Evolutionary conservation across 2,329 filamentous ascomycete species (phyloP).

Genomic region (Epichloe sp.): DNA sequence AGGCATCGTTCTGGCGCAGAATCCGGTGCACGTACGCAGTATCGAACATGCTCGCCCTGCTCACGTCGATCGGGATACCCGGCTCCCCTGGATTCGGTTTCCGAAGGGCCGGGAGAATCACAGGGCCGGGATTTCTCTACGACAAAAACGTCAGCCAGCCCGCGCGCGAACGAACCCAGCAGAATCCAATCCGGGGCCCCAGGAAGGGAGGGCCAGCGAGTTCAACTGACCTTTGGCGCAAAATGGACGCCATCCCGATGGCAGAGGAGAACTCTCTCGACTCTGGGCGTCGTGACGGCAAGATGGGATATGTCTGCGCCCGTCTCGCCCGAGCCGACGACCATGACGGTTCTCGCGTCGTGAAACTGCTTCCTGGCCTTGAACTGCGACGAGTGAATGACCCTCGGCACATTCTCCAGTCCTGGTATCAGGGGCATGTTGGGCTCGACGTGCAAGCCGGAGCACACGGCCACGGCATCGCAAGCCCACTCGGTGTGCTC

Average conservation of each 20-base stretch:
- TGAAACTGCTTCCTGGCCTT: constrained; percentile 27
- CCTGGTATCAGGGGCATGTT: constrained; percentile 24
- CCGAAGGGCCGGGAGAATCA: constrained; percentile 9
- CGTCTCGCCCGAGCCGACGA: constrained; percentile 31
- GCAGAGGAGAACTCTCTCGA: constrained; percentile 26
- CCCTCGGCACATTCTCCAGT: constrained; percentile 19
- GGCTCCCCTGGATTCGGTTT: constrained; percentile 9
- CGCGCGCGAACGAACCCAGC: not conserved
- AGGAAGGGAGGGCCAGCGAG: no score
- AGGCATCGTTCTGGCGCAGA: constrained; percentile 20
- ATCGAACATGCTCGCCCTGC: constrained; percentile 30
- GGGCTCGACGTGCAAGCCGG: constrained; percentile 27
- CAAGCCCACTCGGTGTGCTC: constrained; percentile 17
- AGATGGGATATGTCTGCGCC: constrained; percentile 29
- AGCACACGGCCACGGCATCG: constrained; percentile 30
- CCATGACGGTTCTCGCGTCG: constrained; percentile 24
- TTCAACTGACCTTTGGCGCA: constrained; percentile 22
- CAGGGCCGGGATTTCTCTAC: constrained; percentile 9
- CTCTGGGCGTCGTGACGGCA: constrained; percentile 24
- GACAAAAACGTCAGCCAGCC: not conserved
- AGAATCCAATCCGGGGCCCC: no score
- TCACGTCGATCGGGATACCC: constrained; percentile 28
- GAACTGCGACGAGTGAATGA: constrained; percentile 31
- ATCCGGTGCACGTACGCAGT: constrained; percentile 30
- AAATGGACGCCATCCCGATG: constrained; percentile 29